Percentiles rank a stretch among this genome's conserved stretches.
These are phyloP conservation scores for Ophiostoma montium DNA, from an alignment of 2,329 filamentous ascomycete genomes.

Conservation along the genomic window DNA sequence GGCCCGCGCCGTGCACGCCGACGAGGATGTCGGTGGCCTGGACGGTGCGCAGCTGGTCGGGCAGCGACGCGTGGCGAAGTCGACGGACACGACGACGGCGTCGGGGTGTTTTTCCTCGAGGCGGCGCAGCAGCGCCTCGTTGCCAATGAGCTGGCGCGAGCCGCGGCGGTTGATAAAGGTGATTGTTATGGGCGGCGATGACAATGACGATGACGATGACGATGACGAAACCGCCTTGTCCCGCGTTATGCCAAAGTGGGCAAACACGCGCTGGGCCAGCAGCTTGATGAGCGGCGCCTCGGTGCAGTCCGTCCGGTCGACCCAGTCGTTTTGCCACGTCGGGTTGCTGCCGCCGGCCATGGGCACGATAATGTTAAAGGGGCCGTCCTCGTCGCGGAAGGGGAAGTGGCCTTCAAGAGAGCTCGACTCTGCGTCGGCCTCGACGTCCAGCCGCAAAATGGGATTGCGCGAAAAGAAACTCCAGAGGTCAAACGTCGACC, in stretches of 20 bases:
- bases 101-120: neutral
- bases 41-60: conserved; percentile 22
- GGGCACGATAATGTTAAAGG: conserved; percentile 23
- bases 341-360: conserved; percentile 27
- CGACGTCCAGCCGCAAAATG: conserved; percentile 17
- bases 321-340: conserved; percentile 28
- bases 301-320: conserved; percentile 17
- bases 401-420: neutral
- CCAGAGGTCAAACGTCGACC: conserved; percentile 25
- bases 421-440: conserved; percentile 6
- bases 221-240: too few species aligned
- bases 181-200: conserved; percentile 13
- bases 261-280: conserved; percentile 21
- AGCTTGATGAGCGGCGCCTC: conserved; percentile 19
- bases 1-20: conserved; percentile 29
- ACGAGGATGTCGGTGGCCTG: conserved; percentile 27
- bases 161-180: conserved; percentile 24
- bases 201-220: neutral
- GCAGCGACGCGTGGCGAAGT: conserved; percentile 24
- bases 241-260: conserved; percentile 13
- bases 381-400: neutral
- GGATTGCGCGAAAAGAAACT: conserved; percentile 20
- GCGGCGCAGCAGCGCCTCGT: conserved; percentile 16
- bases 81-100: conserved; percentile 15
- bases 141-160: conserved; percentile 19